Evolutionary conservation across 2,329 filamentous ascomycete genomes (phyloP), one percentile per base, ranked within the genome.

Genomic region (Pestalotiopsis sp.): DNA sequence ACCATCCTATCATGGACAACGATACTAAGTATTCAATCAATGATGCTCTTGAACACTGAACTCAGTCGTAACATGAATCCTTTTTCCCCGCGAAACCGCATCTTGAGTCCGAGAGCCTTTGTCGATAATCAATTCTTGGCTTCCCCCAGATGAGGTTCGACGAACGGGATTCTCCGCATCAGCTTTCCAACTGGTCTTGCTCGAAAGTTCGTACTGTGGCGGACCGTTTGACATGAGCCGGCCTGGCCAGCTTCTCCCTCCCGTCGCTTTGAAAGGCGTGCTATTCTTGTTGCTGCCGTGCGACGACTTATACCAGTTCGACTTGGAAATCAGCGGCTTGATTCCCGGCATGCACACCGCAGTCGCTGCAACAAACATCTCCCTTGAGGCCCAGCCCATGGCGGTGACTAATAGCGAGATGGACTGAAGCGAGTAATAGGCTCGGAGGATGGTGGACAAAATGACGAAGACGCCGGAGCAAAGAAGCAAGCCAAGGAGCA

Each of bases 381-480:
- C 67, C 13, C 67, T 20, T 4, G 64, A 64, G n/a, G 67, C 49
- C 67, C 67, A 69, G 38, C 20, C 45, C 7, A 38, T 61, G 14
- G 59, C 41, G 17, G 55, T 62, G 27, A 55, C 25, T 14, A 59
- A 23, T 4, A 36, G 7, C n/a, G 41, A 20, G n/a, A 64, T 52
- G 45, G 23, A 20, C 27, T 58, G 45, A 14, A 67, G 60, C 25
- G 66, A 67, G 31, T 64, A 64, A 31, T 57, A 55, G 2, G 59
- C 41, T 23, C 66, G 39, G 17, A 67, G 49, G 31, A 64, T 41
- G 14, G 66, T 64, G 7, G 60, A 41, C 27, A 39, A 5, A 11
- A 58, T 59, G 60, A 64, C 61, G 66, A 67, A 67, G n/a, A 67
- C 36, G 23, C 66, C 66, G 17, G 66, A 67, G 66, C 60, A 64